Evolutionary conservation across 2,329 filamentous ascomycete genomes (phyloP).

Genomic region (Westerdykella ornata): DNA sequence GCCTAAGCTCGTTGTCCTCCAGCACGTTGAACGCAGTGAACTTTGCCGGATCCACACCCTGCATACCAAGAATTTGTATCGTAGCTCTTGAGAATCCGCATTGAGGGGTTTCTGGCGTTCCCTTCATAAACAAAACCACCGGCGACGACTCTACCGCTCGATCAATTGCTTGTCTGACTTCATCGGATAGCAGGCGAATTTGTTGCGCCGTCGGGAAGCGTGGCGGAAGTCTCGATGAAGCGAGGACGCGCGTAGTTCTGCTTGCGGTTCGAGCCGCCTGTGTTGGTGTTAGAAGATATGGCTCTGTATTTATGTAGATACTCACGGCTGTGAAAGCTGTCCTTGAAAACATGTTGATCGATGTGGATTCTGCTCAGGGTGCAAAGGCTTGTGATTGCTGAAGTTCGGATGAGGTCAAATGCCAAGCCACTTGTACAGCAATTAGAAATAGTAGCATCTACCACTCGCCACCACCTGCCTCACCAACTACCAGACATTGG

Average conservation of each 20-base stretch:
- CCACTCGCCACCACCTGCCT: too few species aligned
- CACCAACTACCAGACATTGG: too few species aligned
- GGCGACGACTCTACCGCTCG: conserved; percentile 81
- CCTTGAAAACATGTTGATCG: conserved; percentile 34
- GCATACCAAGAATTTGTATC: conserved; percentile 89
- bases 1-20: conserved; percentile 78
- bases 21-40: conserved; percentile 98
- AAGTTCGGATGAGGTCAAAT: too few species aligned
- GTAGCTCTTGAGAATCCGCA: conserved; percentile 93
- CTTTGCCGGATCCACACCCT: conserved; percentile 90
- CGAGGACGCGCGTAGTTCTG: conserved; percentile 25
- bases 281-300: not conserved
- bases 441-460: too few species aligned
- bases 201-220: conserved; percentile 43
- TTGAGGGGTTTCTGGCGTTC: conserved; percentile 81
- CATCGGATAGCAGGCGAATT: conserved; percentile 68
- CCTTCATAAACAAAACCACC: conserved; percentile 97
- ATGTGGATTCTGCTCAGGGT: conserved; percentile 1
- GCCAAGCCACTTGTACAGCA: too few species aligned
- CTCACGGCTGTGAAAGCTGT: conserved; percentile 33
- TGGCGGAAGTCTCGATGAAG: conserved; percentile 35
- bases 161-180: conserved; percentile 78
- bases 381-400: too few species aligned
- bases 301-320: conserved; percentile 5
- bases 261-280: conserved; percentile 35